Conservation (phyloP, 1,139 yeast genomes). For the Ogataea hybrid region DNA sequence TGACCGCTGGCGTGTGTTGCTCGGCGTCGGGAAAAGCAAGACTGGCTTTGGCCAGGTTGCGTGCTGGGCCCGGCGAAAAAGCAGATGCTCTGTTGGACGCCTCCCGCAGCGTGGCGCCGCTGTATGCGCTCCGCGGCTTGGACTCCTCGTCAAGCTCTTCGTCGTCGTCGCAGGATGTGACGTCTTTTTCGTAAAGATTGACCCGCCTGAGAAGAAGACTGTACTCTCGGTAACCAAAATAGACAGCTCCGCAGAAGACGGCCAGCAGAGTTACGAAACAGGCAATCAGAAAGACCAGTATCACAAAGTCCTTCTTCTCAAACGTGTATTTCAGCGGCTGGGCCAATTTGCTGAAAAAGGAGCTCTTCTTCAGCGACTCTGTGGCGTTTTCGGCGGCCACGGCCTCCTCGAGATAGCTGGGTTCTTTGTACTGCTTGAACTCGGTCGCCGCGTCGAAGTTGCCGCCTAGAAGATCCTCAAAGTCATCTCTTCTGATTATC, state of each 20-base stretch:
- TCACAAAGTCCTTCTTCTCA: conserved; percentile 17
- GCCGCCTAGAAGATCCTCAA: conserved; percentile 10
- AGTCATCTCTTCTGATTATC: conserved; percentile 6
- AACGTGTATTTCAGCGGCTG: conserved; percentile 14
- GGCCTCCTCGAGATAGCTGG: conserved; percentile 8
- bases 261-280: conserved; percentile 14
- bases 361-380: conserved; percentile 10
- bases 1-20: neutral
- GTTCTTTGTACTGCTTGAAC: conserved; percentile 13
- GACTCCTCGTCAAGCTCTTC: neutral
- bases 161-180: conserved; percentile 2
- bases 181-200: conserved; percentile 11
- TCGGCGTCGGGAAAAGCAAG: neutral
- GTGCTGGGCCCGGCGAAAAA: neutral
- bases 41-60: neutral
- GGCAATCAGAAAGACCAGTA: conserved; percentile 12
- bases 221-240: conserved; percentile 16
- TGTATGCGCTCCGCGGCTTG: neutral
- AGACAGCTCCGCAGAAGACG: conserved; percentile 14
- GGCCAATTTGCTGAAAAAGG: conserved; percentile 13
- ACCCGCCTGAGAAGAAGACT: conserved; percentile 11
- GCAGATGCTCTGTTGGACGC: neutral
- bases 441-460: conserved; percentile 6
- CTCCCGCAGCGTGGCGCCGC: neutral
- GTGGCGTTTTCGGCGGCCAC: conserved; percentile 8